Conservation (phyloP, 2,329 filamentous ascomycete species). For the Penicillium sp. region DNA sequence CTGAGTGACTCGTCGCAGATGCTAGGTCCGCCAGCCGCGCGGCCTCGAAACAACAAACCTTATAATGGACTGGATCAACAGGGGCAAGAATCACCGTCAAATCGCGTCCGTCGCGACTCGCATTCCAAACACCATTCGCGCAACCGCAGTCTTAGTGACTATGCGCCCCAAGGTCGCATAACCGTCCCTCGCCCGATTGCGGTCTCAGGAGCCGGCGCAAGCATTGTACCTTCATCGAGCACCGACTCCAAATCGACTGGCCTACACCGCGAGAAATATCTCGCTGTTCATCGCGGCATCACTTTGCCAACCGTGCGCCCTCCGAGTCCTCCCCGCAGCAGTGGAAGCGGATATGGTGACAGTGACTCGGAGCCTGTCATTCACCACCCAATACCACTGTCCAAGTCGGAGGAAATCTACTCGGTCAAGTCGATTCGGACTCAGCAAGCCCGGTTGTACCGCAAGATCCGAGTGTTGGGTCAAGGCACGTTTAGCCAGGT, state of each 20-base stretch:
- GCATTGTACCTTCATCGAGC: slow-evolving; percentile 52
- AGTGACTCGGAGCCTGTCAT: slow-evolving; percentile 46
- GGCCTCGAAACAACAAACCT: slow-evolving; percentile 33
- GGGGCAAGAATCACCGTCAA: slow-evolving; percentile 29
- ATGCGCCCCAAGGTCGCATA: slow-evolving; percentile 68
- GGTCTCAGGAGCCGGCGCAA: slow-evolving; percentile 61
- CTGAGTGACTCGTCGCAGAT: slow-evolving; percentile 40
- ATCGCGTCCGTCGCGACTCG: slow-evolving; percentile 30
- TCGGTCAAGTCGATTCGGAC: slow-evolving; percentile 68
- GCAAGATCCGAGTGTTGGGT: slow-evolving; percentile 76
- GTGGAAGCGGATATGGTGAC: slow-evolving; percentile 59
- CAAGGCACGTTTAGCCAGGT: slow-evolving; percentile 96
- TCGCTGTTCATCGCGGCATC: slow-evolving; percentile 77
- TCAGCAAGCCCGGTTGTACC: slow-evolving; percentile 73
- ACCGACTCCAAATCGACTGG: slow-evolving; percentile 40
- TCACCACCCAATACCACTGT: slow-evolving; percentile 20
- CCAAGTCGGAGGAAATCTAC: slow-evolving; percentile 61
- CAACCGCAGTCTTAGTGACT: slow-evolving; percentile 87
- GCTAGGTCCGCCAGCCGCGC: slow-evolving; percentile 34
- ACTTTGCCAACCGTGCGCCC: slow-evolving; percentile 60
- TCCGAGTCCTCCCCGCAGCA: slow-evolving; percentile 81
- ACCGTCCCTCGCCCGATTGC: slow-evolving; percentile 72
- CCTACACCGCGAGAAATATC: slow-evolving; percentile 75
- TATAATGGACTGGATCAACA: slow-evolving; percentile 44
- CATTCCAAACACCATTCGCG: slow-evolving; percentile 56